Conservation (phyloP, 2,329 filamentous ascomycete species). For the Ilyonectria destructans region DNA sequence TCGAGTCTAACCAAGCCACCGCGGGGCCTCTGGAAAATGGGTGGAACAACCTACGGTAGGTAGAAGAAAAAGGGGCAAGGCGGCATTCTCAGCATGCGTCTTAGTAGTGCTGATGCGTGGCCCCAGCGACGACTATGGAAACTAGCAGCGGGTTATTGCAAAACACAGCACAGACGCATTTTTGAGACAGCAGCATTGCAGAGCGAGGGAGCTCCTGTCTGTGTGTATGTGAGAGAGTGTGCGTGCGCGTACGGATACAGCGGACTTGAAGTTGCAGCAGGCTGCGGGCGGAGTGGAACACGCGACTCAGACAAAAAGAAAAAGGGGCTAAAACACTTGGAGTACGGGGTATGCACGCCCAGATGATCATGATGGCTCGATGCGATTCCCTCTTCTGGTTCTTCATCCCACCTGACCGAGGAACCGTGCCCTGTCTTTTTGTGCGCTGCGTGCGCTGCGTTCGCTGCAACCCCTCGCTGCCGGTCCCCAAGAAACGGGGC, state of each 20-base stretch:
- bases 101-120: neutral
- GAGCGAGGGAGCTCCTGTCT: neutral
- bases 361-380: neutral
- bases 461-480: slow-evolving; percentile 13
- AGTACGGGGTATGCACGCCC: slow-evolving; percentile 9
- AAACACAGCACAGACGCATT: slow-evolving; percentile 5
- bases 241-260: neutral
- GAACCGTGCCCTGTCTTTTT: slow-evolving; percentile 2
- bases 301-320: slow-evolving; percentile 3
- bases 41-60: slow-evolving; percentile 14
- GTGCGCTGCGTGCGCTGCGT: neutral
- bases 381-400: neutral
- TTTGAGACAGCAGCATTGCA: slow-evolving; percentile 16
- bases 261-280: slow-evolving; percentile 3
- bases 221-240: too few relatives aligned
- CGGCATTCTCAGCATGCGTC: neutral
- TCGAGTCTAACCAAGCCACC: slow-evolving; percentile 8
- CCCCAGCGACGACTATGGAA: neutral
- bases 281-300: slow-evolving; percentile 3
- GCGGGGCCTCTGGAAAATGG: slow-evolving; percentile 11
- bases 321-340: slow-evolving; percentile 9
- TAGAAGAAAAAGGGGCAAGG: slow-evolving; percentile 22
- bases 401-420: neutral
- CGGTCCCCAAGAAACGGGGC: slow-evolving; percentile 13
- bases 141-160: slow-evolving; percentile 9